phyloP scores from a whole-genome alignment of 768 basidiomycete species.

The Termitomyces sp. region DNA sequence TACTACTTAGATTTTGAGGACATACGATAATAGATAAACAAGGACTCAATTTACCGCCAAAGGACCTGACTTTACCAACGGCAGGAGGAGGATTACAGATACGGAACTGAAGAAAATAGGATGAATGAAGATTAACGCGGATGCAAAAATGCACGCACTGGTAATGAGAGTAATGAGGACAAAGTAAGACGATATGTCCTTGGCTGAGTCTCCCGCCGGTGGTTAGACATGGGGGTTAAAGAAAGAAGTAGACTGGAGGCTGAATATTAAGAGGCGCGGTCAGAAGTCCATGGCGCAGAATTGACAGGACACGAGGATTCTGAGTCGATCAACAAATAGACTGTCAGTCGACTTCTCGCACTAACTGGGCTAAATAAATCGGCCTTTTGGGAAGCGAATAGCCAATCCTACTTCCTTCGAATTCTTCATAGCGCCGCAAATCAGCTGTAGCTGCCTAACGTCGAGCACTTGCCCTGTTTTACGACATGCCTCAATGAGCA shows the following conservation, averaged over 20 bases:
- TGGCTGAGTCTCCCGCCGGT: conserved; percentile 20
- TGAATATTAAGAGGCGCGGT: conserved; percentile 1
- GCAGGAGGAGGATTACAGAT: conserved; percentile 67
- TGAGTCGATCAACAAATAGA: conserved; percentile 15
- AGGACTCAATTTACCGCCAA: conserved; percentile 33
- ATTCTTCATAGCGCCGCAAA: not conserved
- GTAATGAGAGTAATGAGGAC: conserved; percentile 29
- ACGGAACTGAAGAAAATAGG: conserved; percentile 30
- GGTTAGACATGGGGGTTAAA: conserved; percentile 12
- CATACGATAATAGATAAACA: not conserved
- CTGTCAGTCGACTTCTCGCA: conserved; percentile 8
- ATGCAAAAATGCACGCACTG: conserved; percentile 20
- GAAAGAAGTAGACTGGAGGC: not conserved
- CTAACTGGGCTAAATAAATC: conserved; percentile 4
- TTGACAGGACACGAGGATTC: conserved; percentile 8
- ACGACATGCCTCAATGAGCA: not conserved
- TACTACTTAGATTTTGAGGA: conserved; percentile 27
- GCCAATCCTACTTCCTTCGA: not conserved
- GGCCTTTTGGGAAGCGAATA: conserved; percentile 12
- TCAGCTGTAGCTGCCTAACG: not conserved
- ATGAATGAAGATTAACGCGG: not conserved
- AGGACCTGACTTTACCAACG: conserved; percentile 63
- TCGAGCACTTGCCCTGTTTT: not conserved
- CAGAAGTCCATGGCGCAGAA: conserved; percentile 1
- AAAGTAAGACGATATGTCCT: conserved; percentile 20